Evolutionary conservation across 148 eudicot species (phyloP), one percentile per base, ranked within the genome.

Genomic region (Gaultheria prostrata): DNA sequence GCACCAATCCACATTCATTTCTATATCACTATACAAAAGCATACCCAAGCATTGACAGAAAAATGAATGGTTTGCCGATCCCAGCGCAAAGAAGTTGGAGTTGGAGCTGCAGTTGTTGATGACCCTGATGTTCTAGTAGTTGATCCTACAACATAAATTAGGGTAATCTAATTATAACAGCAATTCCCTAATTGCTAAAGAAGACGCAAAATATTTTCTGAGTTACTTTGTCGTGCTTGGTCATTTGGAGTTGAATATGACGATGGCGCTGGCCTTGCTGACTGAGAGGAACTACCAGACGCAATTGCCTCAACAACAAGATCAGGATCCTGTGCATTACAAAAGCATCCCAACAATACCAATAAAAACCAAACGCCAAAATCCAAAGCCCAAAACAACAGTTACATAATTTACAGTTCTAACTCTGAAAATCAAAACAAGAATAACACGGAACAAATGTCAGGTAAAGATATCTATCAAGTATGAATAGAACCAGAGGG

Each of bases 41-140:
- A 53, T 92, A 96, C 99, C 98, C 99, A 96, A 82, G 97, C 98
- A 90, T 94, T 93, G 88, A 93, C 91, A 80, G 99, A 91, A 87
- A 96, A 96, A 73, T 89, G 97, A 78, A 96, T 89, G 45, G 99
- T 96, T 77, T 91, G 91, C 26, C 87, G 88, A 84, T 96, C 92
- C 97, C 94, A 96, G 80, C 94, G 98, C 91, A 94, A 85, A 80
- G 95, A 82, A 75, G 95, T 89, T 84, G 98, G 85, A 82, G 72
- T 85, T 57, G 94, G 83, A 88, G 92, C 82, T 49, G 92, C 63
- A 83, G 78, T 79, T 33, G 91, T 82, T 57, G 97, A 87, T 72
- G 97, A 72, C 70, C 91, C 95, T 73, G 98, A 83, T 73, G 98
- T 82, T 92, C 95, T 92, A 53, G 86, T 83, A 57, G 88, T 86